Evolutionary conservation across 2,329 filamentous ascomycete species (phyloP).

Genomic region (Grosmannia serpens): DNA sequence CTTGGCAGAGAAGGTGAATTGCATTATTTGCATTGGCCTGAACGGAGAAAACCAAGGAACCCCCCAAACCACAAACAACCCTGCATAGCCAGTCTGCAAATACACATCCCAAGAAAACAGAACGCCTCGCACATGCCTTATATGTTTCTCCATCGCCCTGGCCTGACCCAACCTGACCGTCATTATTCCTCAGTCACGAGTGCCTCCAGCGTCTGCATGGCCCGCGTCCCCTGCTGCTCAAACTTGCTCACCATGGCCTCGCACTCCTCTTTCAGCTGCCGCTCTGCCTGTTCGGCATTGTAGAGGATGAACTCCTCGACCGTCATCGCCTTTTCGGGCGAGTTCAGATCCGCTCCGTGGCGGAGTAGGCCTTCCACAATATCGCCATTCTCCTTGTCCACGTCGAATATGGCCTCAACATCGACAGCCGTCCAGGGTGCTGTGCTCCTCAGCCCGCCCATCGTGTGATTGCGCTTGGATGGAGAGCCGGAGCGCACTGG

Average conservation of each 20-base stretch:
- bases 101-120: neutral
- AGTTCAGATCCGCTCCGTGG: conserved; percentile 51
- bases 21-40: neutral
- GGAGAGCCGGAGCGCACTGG: conserved; percentile 42
- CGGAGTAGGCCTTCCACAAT: conserved; percentile 37
- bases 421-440: conserved; percentile 63
- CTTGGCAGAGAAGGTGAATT: no score
- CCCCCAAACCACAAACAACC: neutral
- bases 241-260: conserved; percentile 74
- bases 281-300: conserved; percentile 71
- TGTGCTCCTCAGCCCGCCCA: conserved; percentile 43
- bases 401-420: conserved; percentile 56
- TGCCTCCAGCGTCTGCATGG: conserved; percentile 66
- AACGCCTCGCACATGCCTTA: neutral
- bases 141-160: neutral
- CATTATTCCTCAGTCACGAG: conserved; percentile 40
- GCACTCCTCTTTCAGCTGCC: conserved; percentile 66
- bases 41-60: neutral
- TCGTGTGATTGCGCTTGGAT: conserved; percentile 43
- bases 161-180: neutral
- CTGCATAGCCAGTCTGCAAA: neutral
- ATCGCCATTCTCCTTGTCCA: conserved; percentile 39
- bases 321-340: conserved; percentile 76
- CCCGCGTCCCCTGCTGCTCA: conserved; percentile 69
- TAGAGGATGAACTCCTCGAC: conserved; percentile 86